Evolutionary conservation across 2,329 filamentous ascomycete genomes (phyloP).

Genomic region (Furcasterigmium furcatum): DNA sequence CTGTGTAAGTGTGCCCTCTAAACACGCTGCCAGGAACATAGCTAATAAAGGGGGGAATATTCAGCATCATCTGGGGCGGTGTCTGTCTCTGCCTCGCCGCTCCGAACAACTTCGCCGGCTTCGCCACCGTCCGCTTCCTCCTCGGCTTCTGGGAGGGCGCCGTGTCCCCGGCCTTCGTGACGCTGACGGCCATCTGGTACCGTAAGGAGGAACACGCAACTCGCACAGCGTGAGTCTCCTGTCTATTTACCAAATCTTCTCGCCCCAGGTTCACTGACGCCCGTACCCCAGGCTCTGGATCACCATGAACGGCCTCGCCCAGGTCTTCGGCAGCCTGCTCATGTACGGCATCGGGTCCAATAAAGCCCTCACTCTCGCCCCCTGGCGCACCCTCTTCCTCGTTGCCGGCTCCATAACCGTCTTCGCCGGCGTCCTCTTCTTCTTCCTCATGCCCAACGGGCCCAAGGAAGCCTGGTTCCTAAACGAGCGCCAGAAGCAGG

Average conservation of each 20-base stretch:
- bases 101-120: constrained; percentile 10
- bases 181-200: constrained; percentile 27
- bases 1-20: constrained; percentile 28
- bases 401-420: constrained; percentile 45
- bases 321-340: constrained; percentile 21
- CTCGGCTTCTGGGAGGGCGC: constrained; percentile 4
- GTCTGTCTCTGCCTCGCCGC: constrained; percentile 16
- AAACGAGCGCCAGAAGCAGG: constrained; percentile 33
- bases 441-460: constrained; percentile 40
- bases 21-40: not conserved
- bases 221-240: constrained; percentile 50
- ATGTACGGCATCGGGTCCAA: constrained; percentile 41
- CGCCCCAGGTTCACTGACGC: constrained; percentile 51
- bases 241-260: too few relatives aligned
- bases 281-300: constrained; percentile 38
- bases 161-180: constrained; percentile 21
- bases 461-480: constrained; percentile 48
- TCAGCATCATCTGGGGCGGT: not conserved
- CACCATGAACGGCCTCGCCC: constrained; percentile 22
- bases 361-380: constrained; percentile 27
- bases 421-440: constrained; percentile 38
- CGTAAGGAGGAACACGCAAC: constrained; percentile 22
- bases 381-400: constrained; percentile 46
- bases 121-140: constrained; percentile 15
- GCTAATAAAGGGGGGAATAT: too few relatives aligned